Base-by-base conservation (phyloP, 148 eudicot genomes). In the Vaccinium darrowii region DNA sequence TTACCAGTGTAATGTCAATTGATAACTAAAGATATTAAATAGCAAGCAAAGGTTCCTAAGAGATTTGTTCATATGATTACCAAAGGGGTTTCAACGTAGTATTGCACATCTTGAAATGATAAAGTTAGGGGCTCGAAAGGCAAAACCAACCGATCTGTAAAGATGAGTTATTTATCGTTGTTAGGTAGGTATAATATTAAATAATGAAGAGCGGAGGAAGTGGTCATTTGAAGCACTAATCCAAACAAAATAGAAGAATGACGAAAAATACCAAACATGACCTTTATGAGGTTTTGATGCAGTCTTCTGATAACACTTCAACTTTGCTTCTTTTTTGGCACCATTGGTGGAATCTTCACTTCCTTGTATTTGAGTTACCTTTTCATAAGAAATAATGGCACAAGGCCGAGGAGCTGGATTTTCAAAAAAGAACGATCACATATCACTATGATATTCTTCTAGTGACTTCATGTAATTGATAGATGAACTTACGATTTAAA, bases 101-200 rank as follows among this genome's bases (percentile, higher is more conserved):
- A 95, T 73, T 91, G 94, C 87, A 95, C 87, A 82, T 93, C 90
- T 85, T 88, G 89, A 87, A 95, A 95, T 73, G 90, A 87, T 39
- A 95, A 62, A 4, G 93, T 86, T 23, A 91, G 89, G 43, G 98
- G 98, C 84, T 88, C 90, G 82, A 95, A 95, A 84, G 98, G 98
- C 81, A 94, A 87, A 81, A 92, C 90, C 92, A 94, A 80, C 85
- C 79, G 88, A 25, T 92, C 98, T 95, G 94, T 82, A 86, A 89
- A 56, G 94, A 76, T 81, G 79, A 78, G 50, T 49, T 21, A 65
- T 73, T 21, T 51, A 49, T 10, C n/a, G 78, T 54, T 30, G 60
- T 21, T 71, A 54, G 16, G n/a, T 25, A 62, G 43, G 36, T 10
- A n/a, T n/a, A 71, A n/a, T 52, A 8, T 12, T 21, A 15, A 65